Base-by-base conservation (phyloP, 2,329 filamentous ascomycete species). In the Leptographium wingfieldii region DNA sequence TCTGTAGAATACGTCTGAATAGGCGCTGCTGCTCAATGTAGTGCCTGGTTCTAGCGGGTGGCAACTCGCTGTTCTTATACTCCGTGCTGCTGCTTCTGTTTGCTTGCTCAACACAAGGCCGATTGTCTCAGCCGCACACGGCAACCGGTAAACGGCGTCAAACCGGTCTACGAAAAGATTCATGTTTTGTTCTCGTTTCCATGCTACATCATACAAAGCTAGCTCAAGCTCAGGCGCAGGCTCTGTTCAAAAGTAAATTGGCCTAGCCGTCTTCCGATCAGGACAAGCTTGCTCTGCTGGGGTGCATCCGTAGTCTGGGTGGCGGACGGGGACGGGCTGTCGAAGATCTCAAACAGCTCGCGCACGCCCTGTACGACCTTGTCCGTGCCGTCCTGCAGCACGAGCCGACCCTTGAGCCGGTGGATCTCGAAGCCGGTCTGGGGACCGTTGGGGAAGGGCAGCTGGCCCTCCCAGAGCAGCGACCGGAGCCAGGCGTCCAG, bases 281-380 rank as follows among this genome's bases (percentile, higher is more conserved):
- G 67, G 11, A 87, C 80, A 56, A 87, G 73, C 69, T 87, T 87
- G 27, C 84, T 63, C 2, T 60, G 80, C 46, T 70, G 65, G 31
- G 65, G 62, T 12, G 59, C 60, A 2, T 46, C 43, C 3, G 43
- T 46, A 6, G 16, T 46, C 43, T 46, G 27, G 63, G 67, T 9
- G 19, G 61, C 62, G 55, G 63, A 29, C 61, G 62, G 70, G 11
- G 54, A 5, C 22, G 33, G 54, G 10, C 35, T 22, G n/a, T 56
- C 33, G 9, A 90, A 82, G 29, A 97, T 87, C 68, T 99, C 94
- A 71, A 97, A 99, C 19, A 97, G 81, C 67, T 96, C 92, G 58
- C 92, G 78, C 1, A 99, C 94, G 2, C 92, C 94, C 71, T 99
- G 94, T 9, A 97, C 78, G 64, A 97, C 83, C 69, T 90, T 88